A percentile compares a stretch with the other conserved stretches of the same genome.
Evolutionary conservation across 331 rosid genomes (phyloP).

Genomic region (Malus hybrid): DNA sequence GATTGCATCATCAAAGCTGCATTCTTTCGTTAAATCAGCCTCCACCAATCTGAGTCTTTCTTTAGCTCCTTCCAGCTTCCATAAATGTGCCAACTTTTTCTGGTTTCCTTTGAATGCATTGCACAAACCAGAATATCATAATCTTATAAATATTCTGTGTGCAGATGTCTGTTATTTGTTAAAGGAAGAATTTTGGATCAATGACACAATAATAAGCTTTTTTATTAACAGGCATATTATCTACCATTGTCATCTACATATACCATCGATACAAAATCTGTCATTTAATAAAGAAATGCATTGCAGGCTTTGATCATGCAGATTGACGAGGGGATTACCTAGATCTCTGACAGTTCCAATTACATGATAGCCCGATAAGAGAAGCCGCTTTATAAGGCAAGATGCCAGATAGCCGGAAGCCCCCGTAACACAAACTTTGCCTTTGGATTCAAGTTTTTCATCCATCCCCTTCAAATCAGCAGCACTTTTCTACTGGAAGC

Average conservation of each 20-base stretch:
- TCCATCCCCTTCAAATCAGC: slow-evolving; percentile 14
- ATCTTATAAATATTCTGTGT: not conserved
- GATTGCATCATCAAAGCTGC: slow-evolving; percentile 74
- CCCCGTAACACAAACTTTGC: slow-evolving; percentile 83
- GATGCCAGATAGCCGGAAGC: slow-evolving; percentile 92
- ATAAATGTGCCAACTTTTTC: slow-evolving; percentile 50
- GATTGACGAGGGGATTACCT: slow-evolving; percentile 27
- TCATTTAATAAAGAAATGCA: no score
- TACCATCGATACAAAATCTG: no score
- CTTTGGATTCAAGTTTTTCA: slow-evolving; percentile 19
- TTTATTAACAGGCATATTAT: no score
- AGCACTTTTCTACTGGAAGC: not conserved
- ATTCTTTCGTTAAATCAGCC: slow-evolving; percentile 66
- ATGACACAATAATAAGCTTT: no score
- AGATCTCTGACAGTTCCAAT: slow-evolving; percentile 78
- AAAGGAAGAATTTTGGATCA: no score
- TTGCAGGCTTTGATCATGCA: not conserved
- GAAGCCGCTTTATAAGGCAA: slow-evolving; percentile 75
- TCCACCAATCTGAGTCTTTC: slow-evolving; percentile 62
- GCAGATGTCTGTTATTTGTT: no score
- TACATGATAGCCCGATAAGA: slow-evolving; percentile 68
- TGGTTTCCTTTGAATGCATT: slow-evolving; percentile 35
- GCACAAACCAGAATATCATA: not conserved
- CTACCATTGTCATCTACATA: no score
- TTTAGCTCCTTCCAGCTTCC: slow-evolving; percentile 79